A percentile compares a stretch with the other conserved stretches of the same genome.
phyloP scores from a whole-genome alignment of 192 early-diverging fungal genomes.

The Coemansia sp. region DNA sequence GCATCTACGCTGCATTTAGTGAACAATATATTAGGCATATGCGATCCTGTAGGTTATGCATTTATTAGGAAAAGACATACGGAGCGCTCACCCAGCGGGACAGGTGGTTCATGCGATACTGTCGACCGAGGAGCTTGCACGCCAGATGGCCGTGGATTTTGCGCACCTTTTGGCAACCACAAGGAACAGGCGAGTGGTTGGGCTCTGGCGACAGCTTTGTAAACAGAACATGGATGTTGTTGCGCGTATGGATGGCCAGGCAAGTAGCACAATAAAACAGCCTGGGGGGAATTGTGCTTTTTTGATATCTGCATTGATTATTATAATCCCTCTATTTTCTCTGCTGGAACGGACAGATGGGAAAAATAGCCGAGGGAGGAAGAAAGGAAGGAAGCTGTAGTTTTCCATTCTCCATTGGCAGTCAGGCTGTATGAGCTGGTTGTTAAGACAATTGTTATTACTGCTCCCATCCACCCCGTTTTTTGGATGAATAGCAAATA shows the following conservation, averaged over 20 bases:
- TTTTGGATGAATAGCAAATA: no score
- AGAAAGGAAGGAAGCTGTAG: no score
- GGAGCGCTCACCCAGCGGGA: background rate
- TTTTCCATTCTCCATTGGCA: no score
- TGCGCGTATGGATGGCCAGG: conserved; percentile 5
- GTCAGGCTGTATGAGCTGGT: no score
- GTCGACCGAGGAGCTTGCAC: conserved; percentile 10
- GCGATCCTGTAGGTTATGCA: conserved; percentile 40
- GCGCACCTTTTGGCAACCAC: conserved; percentile 25
- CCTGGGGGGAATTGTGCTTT: no score
- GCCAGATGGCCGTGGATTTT: conserved; percentile 29
- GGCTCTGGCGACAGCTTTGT: conserved; percentile 33
- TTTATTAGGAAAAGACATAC: conserved; percentile 20
- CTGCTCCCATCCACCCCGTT: no score
- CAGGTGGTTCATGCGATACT: conserved; percentile 21
- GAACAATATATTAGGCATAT: background rate
- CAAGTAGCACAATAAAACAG: background rate
- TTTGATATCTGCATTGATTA: no score
- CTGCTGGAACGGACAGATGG: no score
- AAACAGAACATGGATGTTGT: conserved; percentile 10
- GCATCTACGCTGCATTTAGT: background rate
- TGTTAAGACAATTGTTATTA: no score
- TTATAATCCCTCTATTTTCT: no score
- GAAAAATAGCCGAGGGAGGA: no score
- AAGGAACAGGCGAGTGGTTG: conserved; percentile 25